Evolutionary conservation across 1,139 yeast genomes (phyloP).

Genomic region (Protomyces inouyei): DNA sequence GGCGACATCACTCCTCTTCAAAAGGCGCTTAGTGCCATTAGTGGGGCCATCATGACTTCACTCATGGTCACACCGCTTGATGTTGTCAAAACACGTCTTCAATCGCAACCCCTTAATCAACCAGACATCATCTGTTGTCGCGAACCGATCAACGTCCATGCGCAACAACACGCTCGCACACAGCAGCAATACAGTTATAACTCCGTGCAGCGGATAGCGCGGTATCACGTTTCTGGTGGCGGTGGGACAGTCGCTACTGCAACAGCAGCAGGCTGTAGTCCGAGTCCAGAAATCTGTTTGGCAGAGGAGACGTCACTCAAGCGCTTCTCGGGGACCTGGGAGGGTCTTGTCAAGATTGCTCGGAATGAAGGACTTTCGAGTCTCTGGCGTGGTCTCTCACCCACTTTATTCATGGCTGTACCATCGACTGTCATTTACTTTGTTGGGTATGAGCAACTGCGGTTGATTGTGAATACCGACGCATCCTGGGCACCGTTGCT

Average conservation of each 20-base stretch:
- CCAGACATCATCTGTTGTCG: constrained; percentile 22
- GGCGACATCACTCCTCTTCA: constrained; percentile 11
- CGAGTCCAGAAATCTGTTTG: constrained; percentile 22
- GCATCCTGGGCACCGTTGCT: constrained; percentile 56
- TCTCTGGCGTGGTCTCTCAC: constrained; percentile 82
- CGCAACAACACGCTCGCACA: constrained; percentile 4
- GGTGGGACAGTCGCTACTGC: not conserved
- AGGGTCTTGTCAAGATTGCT: constrained; percentile 64
- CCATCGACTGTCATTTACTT: constrained; percentile 93
- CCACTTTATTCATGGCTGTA: constrained; percentile 80
- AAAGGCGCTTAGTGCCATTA: constrained; percentile 20
- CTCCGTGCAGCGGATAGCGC: not conserved
- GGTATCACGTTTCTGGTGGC: constrained; percentile 2
- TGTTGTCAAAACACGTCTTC: constrained; percentile 31
- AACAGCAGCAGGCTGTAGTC: not conserved
- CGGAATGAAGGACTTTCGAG: constrained; percentile 69
- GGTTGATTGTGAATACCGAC: constrained; percentile 34
- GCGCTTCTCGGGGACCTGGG: constrained; percentile 54
- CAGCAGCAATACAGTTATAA: not conserved
- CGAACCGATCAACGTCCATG: constrained; percentile 2
- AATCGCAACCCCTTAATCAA: constrained; percentile 26
- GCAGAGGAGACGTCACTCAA: constrained; percentile 25
- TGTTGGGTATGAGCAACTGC: constrained; percentile 72
- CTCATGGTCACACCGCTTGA: constrained; percentile 30
- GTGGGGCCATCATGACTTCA: constrained; percentile 27